Percentiles rank a stretch among this genome's conserved stretches.
phyloP scores from a whole-genome alignment of 2,329 filamentous ascomycete genomes.

The Lasiodiplodia sp. region DNA sequence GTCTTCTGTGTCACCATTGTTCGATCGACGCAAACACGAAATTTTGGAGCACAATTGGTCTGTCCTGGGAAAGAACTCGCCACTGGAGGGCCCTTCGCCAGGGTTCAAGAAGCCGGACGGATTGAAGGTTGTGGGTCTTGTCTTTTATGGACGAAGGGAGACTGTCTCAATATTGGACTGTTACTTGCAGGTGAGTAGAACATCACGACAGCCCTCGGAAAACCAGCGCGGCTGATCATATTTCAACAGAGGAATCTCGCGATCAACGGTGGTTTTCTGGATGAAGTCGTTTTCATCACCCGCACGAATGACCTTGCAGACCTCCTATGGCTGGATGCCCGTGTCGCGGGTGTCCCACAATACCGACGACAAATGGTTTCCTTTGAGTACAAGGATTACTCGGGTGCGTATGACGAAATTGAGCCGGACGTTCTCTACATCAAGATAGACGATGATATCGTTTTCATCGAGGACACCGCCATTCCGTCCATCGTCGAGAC shows the following conservation, averaged over 20 bases:
- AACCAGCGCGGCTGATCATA: background rate
- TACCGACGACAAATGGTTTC: slow-evolving; percentile 37
- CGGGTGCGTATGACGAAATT: slow-evolving; percentile 32
- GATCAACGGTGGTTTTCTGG: slow-evolving; percentile 49
- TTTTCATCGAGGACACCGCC: slow-evolving; percentile 53
- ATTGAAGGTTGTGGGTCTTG: slow-evolving; percentile 48
- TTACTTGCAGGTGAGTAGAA: slow-evolving; percentile 40
- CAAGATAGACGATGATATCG: slow-evolving; percentile 53
- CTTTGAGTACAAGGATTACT: slow-evolving; percentile 32
- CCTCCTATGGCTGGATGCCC: slow-evolving; percentile 45
- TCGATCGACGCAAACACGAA: background rate
- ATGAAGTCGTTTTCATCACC: slow-evolving; percentile 51
- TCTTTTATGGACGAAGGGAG: slow-evolving; percentile 46
- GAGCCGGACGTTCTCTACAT: slow-evolving; percentile 45
- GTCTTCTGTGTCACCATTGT: background rate
- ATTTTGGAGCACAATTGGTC: slow-evolving; percentile 38
- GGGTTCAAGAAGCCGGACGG: slow-evolving; percentile 41
- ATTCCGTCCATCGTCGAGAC: slow-evolving; percentile 63
- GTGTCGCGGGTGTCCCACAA: slow-evolving; percentile 38
- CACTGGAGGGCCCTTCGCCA: slow-evolving; percentile 34
- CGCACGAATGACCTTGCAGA: slow-evolving; percentile 46
- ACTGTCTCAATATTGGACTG: slow-evolving; percentile 50
- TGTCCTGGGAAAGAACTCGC: slow-evolving; percentile 47
- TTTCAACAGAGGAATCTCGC: slow-evolving; percentile 46
- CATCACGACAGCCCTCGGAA: background rate